Evolutionary conservation across 805 yeast genomes (phyloP), one percentile per base, ranked within the genome.

Genomic region (Hemisphaericaspora nanyangensis): DNA sequence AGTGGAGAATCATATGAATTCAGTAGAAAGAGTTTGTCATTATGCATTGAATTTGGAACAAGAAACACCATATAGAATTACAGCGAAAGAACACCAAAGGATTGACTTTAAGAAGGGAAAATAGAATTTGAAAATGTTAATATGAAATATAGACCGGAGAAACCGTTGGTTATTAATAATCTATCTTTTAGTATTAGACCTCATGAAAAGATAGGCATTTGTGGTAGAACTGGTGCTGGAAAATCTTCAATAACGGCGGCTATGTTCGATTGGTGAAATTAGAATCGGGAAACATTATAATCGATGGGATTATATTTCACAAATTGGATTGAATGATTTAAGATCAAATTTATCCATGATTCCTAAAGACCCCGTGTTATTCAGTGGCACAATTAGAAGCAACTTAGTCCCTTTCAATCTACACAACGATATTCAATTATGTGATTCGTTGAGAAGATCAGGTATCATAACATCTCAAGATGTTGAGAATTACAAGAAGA

Each of bases 151-250:
- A 68, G 83, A 53, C 76, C 76, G 0, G 80, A 68, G 0, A 57
- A 79, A 39, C 84, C 84, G 3, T 56, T 70, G 29, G 84, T 77
- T n/a, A 58, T 79, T 50, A 73, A 68, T 38, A 55, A 68, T 38
- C 45, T 79, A 39, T 51, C 54, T 20, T 52, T 69, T 48, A 60
- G 43, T 4, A 65, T 83, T 35, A 54, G 64, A 5, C 72, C 80
- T 1, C 63, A 70, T 7, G 84, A 85, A 54, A 84, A 82, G 53
- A 73, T 85, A 44, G 95, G 95, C 28, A 79, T 85, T 39, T 82
- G 90, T 64, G 95, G 95, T 30, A 74, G 95, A 53, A 85, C 95
- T 0, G 95, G 95, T 49, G 91, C 93, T 3, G 95, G 95, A 34
- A 79, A 79, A 59, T 63, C 79, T 2, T 70, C 83, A 4, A 76